Base-by-base conservation (phyloP, 2,329 filamentous ascomycete species). In the Paraphaeosphaeria minitans region DNA sequence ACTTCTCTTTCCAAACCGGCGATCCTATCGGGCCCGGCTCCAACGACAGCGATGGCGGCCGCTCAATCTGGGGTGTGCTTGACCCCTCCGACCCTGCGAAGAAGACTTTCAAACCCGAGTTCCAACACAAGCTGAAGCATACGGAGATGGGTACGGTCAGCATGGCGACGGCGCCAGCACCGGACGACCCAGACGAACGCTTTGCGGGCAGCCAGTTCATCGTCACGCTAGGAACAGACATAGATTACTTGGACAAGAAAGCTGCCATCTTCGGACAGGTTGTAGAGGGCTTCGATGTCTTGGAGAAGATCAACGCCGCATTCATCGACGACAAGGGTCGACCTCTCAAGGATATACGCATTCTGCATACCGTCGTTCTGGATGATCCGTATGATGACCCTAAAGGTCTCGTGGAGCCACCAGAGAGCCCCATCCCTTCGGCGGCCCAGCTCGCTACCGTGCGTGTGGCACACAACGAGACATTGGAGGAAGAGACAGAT, bases 231-330 rank as follows among this genome's bases (percentile, higher is more conserved):
- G 93, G 91, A 39, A 92, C 96, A 64, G 89, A 95, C 61, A 88
- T 96, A 1, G 93, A 97, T 71, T 96, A 90, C 72, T 80, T 98
- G 33, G 92, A 99, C 73, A 93, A 92, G 62, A 96, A 95, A 74
- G 93, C 92, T n/a, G 92, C 93, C 29, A 90, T 97, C 48, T 99
- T 98, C 74, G 94, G 93, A 58, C 93, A 93, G 68, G 93, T 98
- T 0, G 95, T 97, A 0, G 94, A 99, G 78, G 95, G 95, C 0
- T 97, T 98, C 65, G 94, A 98, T 78, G 89, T 88, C 9, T 80
- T 99, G 53, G 93, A 98, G 74, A 96, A 94, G 80, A 92, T 98
- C 79, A 97, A 98, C 75, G 85, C 87, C 39, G 87, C 93, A 16
- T 96, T 97, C 63, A 87, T 93, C 57, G 94, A 98, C 73, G 87